Percentiles rank a stretch among this genome's conserved stretches.
These are phyloP conservation scores for Rhizopogon roseolus DNA, from an alignment of 768 basidiomycete genomes.

Conservation along the genomic window DNA sequence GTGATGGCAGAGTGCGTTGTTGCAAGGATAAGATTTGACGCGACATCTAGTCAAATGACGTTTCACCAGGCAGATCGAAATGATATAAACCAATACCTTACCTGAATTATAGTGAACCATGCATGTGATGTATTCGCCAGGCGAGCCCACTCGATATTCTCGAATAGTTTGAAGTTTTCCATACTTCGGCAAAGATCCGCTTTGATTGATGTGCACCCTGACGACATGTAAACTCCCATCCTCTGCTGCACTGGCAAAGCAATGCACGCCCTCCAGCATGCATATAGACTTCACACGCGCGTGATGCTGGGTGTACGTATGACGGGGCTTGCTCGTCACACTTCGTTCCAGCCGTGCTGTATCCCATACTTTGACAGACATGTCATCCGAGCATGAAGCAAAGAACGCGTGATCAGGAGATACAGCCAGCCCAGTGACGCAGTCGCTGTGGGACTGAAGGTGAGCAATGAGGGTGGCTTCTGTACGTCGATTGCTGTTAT, in stretches of 20 bases:
- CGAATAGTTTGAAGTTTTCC: slow-evolving; percentile 74
- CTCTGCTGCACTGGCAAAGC: slow-evolving; percentile 83
- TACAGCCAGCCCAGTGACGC: slow-evolving; percentile 76
- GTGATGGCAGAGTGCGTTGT: slow-evolving; percentile 77
- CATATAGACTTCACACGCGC: slow-evolving; percentile 67
- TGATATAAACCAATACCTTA: slow-evolving; percentile 22
- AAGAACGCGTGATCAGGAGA: slow-evolving; percentile 96
- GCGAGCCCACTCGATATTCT: slow-evolving; percentile 68
- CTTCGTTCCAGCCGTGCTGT: slow-evolving; percentile 91
- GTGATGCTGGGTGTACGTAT: slow-evolving; percentile 70
- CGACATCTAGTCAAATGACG: slow-evolving; percentile 41
- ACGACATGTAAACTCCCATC: slow-evolving; percentile 84
- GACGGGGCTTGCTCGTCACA: slow-evolving; percentile 79
- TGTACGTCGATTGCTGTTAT: slow-evolving; percentile 51
- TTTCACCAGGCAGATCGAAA: background rate
- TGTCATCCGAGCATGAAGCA: slow-evolving; percentile 89
- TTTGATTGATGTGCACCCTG: slow-evolving; percentile 68
- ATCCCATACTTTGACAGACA: slow-evolving; percentile 91
- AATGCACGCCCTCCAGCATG: slow-evolving; percentile 81
- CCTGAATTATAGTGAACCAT: slow-evolving; percentile 81
- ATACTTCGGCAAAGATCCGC: slow-evolving; percentile 76
- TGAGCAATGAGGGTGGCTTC: slow-evolving; percentile 84
- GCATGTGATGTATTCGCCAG: slow-evolving; percentile 78
- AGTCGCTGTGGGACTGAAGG: slow-evolving; percentile 76
- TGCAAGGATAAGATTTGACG: slow-evolving; percentile 81